Conservation (phyloP, 169 alveolate genomes). For the Babesia gibsoni region DNA sequence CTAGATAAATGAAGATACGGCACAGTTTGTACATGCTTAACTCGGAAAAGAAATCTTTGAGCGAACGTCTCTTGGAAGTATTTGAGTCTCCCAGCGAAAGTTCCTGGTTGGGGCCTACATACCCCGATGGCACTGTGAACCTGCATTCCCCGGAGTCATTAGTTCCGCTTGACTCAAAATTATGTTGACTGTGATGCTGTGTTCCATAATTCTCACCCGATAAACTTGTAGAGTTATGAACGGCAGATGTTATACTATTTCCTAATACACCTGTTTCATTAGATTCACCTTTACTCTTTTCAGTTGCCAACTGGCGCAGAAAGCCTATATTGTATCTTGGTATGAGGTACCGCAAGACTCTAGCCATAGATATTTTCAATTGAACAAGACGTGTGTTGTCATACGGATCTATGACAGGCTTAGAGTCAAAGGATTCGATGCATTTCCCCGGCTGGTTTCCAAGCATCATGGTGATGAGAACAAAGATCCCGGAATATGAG, state of each 20-base stretch:
- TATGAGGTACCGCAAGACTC: background rate
- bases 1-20: slow-evolving; percentile 4
- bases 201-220: too few species aligned
- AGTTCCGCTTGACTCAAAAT: background rate
- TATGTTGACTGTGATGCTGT: background rate
- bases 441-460: slow-evolving; percentile 16
- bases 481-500: slow-evolving; percentile 25
- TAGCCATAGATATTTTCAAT: background rate
- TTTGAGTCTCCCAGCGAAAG: background rate
- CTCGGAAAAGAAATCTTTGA: background rate
- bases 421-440: background rate
- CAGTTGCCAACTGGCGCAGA: slow-evolving; percentile 10
- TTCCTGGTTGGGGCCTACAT: background rate
- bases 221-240: background rate
- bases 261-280: background rate
- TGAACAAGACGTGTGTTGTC: slow-evolving; percentile 13
- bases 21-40: background rate
- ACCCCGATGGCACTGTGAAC: background rate
- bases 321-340: background rate
- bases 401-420: slow-evolving; percentile 2
- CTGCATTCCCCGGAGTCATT: background rate
- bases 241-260: background rate
- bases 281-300: background rate
- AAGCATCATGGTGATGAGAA: slow-evolving; percentile 29
- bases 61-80: too few species aligned